These are phyloP conservation scores for Viola odorata DNA, from an alignment of 345 rosid species.

Conservation along the genomic window DNA sequence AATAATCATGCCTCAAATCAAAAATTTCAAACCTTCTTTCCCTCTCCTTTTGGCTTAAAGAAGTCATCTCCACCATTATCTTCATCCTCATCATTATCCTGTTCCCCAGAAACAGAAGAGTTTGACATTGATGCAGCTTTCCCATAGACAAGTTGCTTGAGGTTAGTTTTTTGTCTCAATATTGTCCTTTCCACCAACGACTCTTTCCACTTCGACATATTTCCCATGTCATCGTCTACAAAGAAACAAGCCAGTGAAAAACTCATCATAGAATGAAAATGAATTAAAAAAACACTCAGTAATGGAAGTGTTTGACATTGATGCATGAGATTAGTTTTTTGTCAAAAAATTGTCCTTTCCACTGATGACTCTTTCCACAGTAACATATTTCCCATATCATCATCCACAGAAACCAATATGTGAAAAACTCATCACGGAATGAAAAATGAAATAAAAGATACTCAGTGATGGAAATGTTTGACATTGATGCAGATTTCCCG, in stretches of 20 bases:
- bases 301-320: no score
- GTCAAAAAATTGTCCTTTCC: no score
- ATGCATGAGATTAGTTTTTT: no score
- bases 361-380: no score
- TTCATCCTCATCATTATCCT: slow-evolving; percentile 45
- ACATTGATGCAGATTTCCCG: slow-evolving; percentile 44
- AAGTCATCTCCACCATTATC: slow-evolving; percentile 68
- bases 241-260: slow-evolving; percentile 11
- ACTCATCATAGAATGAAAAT: slow-evolving; percentile 1
- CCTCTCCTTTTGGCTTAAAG: slow-evolving; percentile 78
- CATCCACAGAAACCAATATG: no score
- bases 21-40: slow-evolving; percentile 46
- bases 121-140: slow-evolving; percentile 33
- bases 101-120: slow-evolving; percentile 29
- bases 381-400: no score
- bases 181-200: slow-evolving; percentile 56
- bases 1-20: not conserved
- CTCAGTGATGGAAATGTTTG: slow-evolving; percentile 30
- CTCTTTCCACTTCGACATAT: slow-evolving; percentile 77
- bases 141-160: slow-evolving; percentile 85
- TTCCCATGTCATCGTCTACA: slow-evolving; percentile 55
- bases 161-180: slow-evolving; percentile 44
- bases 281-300: not conserved
- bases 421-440: no score
- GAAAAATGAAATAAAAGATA: no score